These are phyloP conservation scores for Pugionium dolabratum DNA, from an alignment of 345 rosid species.

Conservation along the genomic window DNA sequence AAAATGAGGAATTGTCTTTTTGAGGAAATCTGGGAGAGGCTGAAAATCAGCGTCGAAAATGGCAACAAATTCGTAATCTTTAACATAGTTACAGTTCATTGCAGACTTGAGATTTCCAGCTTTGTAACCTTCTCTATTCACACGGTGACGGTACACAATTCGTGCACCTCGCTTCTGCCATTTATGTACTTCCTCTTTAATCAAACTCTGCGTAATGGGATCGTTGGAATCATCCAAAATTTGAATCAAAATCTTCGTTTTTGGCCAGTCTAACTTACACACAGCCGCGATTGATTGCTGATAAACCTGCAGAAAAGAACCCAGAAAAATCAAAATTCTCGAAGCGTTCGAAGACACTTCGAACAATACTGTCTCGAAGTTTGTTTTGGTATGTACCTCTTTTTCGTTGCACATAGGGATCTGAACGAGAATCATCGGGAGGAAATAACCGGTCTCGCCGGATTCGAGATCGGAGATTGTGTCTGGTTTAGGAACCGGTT, in stretches of 20 bases:
- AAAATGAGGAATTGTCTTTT: conserved; percentile 82
- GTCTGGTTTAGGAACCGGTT: conserved; percentile 59
- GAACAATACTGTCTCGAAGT: too few species aligned
- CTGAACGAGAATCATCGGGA: conserved; percentile 93
- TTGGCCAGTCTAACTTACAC: conserved; percentile 95
- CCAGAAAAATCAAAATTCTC: neutral
- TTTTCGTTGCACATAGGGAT: conserved; percentile 97
- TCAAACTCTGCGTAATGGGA: conserved; percentile 62
- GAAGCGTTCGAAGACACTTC: too few species aligned
- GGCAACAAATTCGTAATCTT: conserved; percentile 89
- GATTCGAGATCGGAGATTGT: conserved; percentile 63
- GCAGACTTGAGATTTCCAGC: conserved; percentile 99
- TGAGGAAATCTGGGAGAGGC: conserved; percentile 82
- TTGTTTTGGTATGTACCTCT: conserved; percentile 49
- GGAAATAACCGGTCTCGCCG: conserved; percentile 62
- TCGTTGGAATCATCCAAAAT: conserved; percentile 93
- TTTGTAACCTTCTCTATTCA: conserved; percentile 85
- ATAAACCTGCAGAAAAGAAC: conserved; percentile 58
- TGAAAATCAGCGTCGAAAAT: conserved; percentile 96
- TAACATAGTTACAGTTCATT: conserved; percentile 86
- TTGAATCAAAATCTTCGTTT: conserved; percentile 72
- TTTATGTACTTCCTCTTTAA: conserved; percentile 80
- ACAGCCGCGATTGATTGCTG: conserved; percentile 92
- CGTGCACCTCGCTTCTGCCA: conserved; percentile 87
- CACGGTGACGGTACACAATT: conserved; percentile 82